A percentile compares a stretch with the other conserved stretches of the same genome.
These are phyloP conservation scores for Cyclotella cryptica DNA, from an alignment of 108 stramenopile species.

Conservation along the genomic window DNA sequence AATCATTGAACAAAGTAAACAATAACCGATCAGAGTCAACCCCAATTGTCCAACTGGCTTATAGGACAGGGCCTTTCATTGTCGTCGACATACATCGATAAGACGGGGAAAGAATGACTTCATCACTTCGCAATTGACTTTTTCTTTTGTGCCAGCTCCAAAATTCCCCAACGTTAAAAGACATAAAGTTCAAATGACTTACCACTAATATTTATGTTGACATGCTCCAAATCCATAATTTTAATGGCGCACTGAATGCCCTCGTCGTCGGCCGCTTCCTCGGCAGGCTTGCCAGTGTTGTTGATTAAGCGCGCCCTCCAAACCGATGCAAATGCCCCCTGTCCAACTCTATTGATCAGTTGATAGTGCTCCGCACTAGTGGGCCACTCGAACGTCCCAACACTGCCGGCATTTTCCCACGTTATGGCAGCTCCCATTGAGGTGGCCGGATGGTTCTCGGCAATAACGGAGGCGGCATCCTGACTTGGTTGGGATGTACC, in stretches of 20 bases:
- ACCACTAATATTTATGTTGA: constrained; percentile 66
- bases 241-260: constrained; percentile 80
- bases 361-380: constrained; percentile 64
- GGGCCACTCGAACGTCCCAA: constrained; percentile 68
- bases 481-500: too few species aligned
- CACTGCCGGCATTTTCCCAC: constrained; percentile 4
- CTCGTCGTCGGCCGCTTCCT: constrained; percentile 25
- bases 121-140: constrained; percentile 90
- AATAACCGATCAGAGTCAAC: constrained; percentile 85
- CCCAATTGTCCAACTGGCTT: constrained; percentile 90
- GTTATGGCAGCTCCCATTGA: not conserved
- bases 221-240: constrained; percentile 95
- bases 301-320: constrained; percentile 72
- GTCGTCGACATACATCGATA: constrained; percentile 85
- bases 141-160: too few species aligned
- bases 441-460: too few species aligned
- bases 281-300: constrained; percentile 29
- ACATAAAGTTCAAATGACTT: constrained; percentile 23
- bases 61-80: constrained; percentile 88
- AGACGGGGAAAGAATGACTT: constrained; percentile 93
- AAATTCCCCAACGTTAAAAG: not conserved
- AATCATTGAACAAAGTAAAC: too few species aligned
- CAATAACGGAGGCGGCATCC: too few species aligned
- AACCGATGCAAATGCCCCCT: constrained; percentile 96
- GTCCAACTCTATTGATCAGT: constrained; percentile 84